These are phyloP conservation scores for Aspergillus sergii DNA, from an alignment of 2,329 filamentous ascomycete genomes.

Conservation along the genomic window DNA sequence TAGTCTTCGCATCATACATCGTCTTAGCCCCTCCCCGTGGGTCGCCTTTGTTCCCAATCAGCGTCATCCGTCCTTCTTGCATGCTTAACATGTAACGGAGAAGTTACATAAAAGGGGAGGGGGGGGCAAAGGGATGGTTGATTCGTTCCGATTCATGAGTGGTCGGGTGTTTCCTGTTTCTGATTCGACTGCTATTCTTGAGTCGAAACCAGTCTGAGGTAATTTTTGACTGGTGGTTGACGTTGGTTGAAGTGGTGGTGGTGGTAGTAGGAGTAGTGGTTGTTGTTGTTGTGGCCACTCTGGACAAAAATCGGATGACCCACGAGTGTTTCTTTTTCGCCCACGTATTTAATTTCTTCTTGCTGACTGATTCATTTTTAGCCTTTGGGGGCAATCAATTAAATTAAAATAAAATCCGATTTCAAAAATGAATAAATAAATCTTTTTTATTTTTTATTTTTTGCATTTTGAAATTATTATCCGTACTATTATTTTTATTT, in stretches of 20 bases:
- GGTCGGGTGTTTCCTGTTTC: not conserved
- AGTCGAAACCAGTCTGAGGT: not conserved
- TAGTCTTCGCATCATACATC: slow-evolving; percentile 27
- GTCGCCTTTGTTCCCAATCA: slow-evolving; percentile 1
- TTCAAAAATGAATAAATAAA: not conserved
- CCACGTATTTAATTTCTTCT: not conserved
- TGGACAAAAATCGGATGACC: slow-evolving; percentile 2
- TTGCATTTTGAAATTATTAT: slow-evolving; percentile 9
- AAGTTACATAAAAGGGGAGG: slow-evolving; percentile 11
- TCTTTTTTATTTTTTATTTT: not conserved
- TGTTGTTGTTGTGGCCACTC: not conserved
- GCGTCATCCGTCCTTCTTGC: not conserved
- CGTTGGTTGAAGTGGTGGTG: not conserved
- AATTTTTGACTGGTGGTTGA: not conserved
- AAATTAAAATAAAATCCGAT: not conserved
- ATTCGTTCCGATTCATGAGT: slow-evolving; percentile 3
- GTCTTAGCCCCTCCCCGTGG: slow-evolving; percentile 7
- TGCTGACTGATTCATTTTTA: not conserved
- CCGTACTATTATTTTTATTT: slow-evolving; percentile 6
- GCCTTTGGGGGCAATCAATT: not conserved
- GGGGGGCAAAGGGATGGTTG: not conserved
- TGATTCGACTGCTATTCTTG: slow-evolving; percentile 1
- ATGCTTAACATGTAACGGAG: slow-evolving; percentile 14
- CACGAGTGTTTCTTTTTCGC: slow-evolving; percentile 5
- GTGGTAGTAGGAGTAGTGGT: not conserved